These are phyloP conservation scores for Kodamaea hsintzibuensis DNA, from an alignment of 805 yeast species.

Conservation along the genomic window DNA sequence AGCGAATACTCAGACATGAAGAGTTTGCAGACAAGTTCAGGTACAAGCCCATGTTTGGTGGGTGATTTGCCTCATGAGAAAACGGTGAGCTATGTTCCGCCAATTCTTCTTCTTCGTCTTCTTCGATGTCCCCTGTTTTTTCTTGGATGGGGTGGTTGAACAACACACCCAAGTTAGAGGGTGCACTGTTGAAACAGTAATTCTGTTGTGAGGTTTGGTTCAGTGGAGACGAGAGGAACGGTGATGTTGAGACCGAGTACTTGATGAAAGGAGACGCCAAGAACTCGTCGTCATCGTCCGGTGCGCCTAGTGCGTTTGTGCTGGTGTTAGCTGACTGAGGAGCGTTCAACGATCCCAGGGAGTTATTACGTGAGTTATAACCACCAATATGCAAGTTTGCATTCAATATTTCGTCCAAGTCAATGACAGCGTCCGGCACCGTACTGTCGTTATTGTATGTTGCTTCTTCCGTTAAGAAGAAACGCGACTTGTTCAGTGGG, in stretches of 20 bases:
- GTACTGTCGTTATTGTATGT: conserved; percentile 23
- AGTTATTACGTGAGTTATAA: conserved; percentile 5
- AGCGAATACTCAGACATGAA: conserved; percentile 32
- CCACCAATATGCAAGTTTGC: conserved; percentile 32
- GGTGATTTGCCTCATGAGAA: conserved; percentile 6
- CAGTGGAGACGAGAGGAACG: conserved; percentile 4
- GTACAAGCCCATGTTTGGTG: conserved; percentile 1
- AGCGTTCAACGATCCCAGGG: conserved; percentile 9
- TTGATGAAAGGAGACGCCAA: conserved; percentile 34
- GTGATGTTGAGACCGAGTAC: conserved; percentile 20
- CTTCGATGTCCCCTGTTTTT: conserved; percentile 19
- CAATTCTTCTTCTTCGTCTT: conserved; percentile 17
- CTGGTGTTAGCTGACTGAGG: neutral
- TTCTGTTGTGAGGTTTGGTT: neutral
- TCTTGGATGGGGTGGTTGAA: conserved; percentile 35
- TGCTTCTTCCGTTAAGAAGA: conserved; percentile 33
- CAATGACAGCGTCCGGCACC: conserved; percentile 42
- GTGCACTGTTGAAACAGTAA: conserved; percentile 7
- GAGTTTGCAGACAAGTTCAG: conserved; percentile 33
- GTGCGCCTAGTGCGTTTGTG: conserved; percentile 2
- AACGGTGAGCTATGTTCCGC: conserved; percentile 7
- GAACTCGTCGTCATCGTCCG: conserved; percentile 26
- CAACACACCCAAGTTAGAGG: conserved; percentile 14
- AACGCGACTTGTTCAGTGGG: conserved; percentile 19
- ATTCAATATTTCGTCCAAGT: conserved; percentile 38